Conservation (phyloP, 352 stramenopile genomes). For the Phytophthora hybrid region DNA sequence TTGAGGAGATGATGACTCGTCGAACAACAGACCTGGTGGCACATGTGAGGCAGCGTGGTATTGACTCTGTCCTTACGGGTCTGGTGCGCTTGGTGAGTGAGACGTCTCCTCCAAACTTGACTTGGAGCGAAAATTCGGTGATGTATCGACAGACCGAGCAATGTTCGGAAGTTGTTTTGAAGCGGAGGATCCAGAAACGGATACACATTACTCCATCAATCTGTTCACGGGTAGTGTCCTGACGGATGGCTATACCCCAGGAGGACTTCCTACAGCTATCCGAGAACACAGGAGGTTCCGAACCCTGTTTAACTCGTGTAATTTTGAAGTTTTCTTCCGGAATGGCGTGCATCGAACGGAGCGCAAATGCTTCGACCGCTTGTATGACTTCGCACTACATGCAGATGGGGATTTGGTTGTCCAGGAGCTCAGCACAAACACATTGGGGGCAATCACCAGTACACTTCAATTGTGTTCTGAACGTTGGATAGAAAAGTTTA, state of each 20-base stretch:
- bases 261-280: slow-evolving; percentile 51
- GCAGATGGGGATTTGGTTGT: slow-evolving; percentile 39
- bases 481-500: slow-evolving; percentile 40
- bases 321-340: slow-evolving; percentile 58
- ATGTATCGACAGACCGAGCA: not conserved
- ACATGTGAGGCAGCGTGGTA: slow-evolving; percentile 12
- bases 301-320: slow-evolving; percentile 47
- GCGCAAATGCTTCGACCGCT: slow-evolving; percentile 25
- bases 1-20: slow-evolving; percentile 50
- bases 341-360: slow-evolving; percentile 46
- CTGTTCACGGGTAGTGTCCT: slow-evolving; percentile 57
- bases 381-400: slow-evolving; percentile 50
- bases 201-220: slow-evolving; percentile 52
- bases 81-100: slow-evolving; percentile 42
- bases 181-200: slow-evolving; percentile 16
- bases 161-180: slow-evolving; percentile 45
- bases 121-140: slow-evolving; percentile 31
- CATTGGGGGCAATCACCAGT: not conserved
- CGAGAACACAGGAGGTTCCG: slow-evolving; percentile 40
- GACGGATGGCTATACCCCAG: slow-evolving; percentile 47
- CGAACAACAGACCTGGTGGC: slow-evolving; percentile 27
- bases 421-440: slow-evolving; percentile 34
- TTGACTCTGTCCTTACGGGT: slow-evolving; percentile 16
- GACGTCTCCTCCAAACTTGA: slow-evolving; percentile 30
- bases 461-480: slow-evolving; percentile 47